Conservation (phyloP, 108 stramenopile genomes). For the Craspedostauros australis region DNA sequence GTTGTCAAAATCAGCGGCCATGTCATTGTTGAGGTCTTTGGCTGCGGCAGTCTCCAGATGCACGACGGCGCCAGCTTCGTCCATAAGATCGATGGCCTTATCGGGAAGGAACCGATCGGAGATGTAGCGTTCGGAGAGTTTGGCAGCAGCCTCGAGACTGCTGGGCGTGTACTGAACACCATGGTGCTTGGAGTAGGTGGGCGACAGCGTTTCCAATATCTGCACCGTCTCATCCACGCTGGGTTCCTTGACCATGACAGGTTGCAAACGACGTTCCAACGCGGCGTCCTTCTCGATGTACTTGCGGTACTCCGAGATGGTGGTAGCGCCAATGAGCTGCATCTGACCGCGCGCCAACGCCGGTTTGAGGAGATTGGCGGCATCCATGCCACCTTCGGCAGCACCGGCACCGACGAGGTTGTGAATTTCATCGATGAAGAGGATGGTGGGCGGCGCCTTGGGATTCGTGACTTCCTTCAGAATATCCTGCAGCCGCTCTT, state of each 20-base stretch:
- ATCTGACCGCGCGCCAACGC: conserved; percentile 78
- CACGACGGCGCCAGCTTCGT: conserved; percentile 93
- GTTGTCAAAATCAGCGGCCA: conserved; percentile 14
- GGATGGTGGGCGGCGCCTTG: conserved; percentile 70
- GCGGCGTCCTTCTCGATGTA: conserved; percentile 93
- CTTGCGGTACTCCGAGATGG: conserved; percentile 83
- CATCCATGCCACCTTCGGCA: conserved; percentile 88
- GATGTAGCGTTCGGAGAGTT: conserved; percentile 68
- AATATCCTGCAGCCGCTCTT: conserved; percentile 80
- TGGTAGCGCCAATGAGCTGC: conserved; percentile 88
- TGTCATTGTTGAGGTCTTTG: too few species aligned
- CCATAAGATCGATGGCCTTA: conserved; percentile 90
- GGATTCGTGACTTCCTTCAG: conserved; percentile 74
- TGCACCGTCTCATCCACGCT: conserved; percentile 60
- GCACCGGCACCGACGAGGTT: conserved; percentile 77
- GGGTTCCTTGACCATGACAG: conserved; percentile 80
- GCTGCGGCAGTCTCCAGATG: conserved; percentile 61
- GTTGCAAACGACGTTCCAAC: conserved; percentile 84
- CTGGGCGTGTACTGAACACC: conserved; percentile 55
- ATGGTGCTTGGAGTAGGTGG: conserved; percentile 70
- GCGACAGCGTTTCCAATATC: conserved; percentile 69
- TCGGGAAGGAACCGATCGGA: conserved; percentile 83
- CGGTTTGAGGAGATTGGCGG: conserved; percentile 89
- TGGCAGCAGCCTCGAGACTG: conserved; percentile 59
- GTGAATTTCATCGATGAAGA: conserved; percentile 83